phyloP scores from a whole-genome alignment of 352 stramenopile species.

The Phytophthora capsici region DNA sequence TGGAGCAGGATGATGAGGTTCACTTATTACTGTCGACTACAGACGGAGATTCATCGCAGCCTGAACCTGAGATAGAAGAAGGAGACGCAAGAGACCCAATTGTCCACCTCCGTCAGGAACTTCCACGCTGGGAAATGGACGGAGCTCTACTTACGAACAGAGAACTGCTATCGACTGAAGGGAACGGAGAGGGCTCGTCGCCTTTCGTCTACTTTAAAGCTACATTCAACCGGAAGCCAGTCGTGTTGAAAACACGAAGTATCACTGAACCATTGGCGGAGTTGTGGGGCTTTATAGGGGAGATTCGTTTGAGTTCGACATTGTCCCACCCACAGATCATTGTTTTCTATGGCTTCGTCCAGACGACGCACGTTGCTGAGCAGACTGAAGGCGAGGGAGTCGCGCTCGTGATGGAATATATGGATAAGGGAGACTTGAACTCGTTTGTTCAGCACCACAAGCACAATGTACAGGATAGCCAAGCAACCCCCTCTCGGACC shows the following conservation, averaged over 20 bases:
- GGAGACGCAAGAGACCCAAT: conserved; percentile 12
- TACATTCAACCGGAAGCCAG: conserved; percentile 20
- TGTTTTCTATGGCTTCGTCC: conserved; percentile 37
- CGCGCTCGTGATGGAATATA: conserved; percentile 50
- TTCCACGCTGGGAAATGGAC: conserved; percentile 23
- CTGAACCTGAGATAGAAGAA: conserved; percentile 18
- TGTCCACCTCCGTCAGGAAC: conserved; percentile 22
- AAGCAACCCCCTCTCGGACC: conserved; percentile 1
- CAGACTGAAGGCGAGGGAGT: conserved; percentile 18
- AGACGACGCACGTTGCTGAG: conserved; percentile 1
- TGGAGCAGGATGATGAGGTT: conserved; percentile 28
- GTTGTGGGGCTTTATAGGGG: conserved; percentile 31
- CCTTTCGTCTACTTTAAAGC: conserved; percentile 39
- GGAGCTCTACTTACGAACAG: conserved; percentile 13
- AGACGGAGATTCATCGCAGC: conserved; percentile 15
- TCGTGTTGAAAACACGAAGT: conserved; percentile 31
- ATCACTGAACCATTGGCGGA: neutral
- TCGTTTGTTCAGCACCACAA: conserved; percentile 45
- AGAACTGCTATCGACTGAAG: conserved; percentile 1
- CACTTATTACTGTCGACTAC: conserved; percentile 22
- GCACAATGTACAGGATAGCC: conserved; percentile 12
- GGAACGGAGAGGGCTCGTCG: conserved; percentile 15
- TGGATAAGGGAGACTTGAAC: conserved; percentile 46
- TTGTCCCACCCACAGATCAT: conserved; percentile 41
- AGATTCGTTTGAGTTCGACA: conserved; percentile 36